Evolutionary conservation across 2,329 filamentous ascomycete species (phyloP).

Genomic region (Scedosporium dehoogii): DNA sequence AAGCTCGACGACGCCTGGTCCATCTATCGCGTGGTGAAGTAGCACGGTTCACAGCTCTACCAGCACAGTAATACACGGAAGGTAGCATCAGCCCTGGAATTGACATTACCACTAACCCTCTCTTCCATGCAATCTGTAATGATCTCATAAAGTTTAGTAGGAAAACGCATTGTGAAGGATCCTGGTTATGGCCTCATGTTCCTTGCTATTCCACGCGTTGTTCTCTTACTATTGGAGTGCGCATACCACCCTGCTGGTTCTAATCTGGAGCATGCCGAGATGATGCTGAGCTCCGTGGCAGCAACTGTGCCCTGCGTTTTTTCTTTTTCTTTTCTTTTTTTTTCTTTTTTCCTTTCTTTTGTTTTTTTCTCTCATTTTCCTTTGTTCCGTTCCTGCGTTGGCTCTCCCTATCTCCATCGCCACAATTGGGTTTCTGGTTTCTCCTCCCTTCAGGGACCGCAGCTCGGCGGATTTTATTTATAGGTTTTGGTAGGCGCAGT

Average conservation of each 20-base stretch:
- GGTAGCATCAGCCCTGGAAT: constrained; percentile 2
- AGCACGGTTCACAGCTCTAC: background rate
- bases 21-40: background rate
- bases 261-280: too few relatives aligned
- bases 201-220: background rate
- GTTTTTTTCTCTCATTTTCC: too few relatives aligned
- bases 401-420: background rate
- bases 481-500: too few relatives aligned
- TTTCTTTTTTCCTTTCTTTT: too few relatives aligned
- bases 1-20: background rate
- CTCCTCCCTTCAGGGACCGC: background rate
- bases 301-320: too few relatives aligned
- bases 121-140: background rate
- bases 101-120: background rate
- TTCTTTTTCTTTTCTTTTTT: too few relatives aligned
- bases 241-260: too few relatives aligned
- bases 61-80: background rate
- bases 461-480: too few relatives aligned
- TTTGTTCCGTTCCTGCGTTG: too few relatives aligned
- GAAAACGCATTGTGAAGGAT: constrained; percentile 1
- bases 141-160: background rate
- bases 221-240: background rate
- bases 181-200: constrained; percentile 1
- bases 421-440: background rate
- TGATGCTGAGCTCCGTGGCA: too few relatives aligned